phyloP scores from a whole-genome alignment of 129 eudicot species.

The Oenanthe sinensis region DNA sequence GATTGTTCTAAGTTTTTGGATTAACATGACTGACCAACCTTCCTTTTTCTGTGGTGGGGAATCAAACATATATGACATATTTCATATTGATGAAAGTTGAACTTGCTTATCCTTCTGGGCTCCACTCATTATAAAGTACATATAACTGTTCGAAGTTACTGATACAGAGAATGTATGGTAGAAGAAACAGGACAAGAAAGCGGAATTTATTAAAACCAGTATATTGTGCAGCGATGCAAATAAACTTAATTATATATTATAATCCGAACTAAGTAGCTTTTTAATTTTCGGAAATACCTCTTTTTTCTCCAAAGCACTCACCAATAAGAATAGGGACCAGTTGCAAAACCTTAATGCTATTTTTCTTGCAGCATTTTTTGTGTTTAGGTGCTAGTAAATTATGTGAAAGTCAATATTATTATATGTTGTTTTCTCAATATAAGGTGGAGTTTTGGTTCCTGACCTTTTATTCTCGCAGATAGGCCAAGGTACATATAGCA shows the following conservation, averaged over 20 bases:
- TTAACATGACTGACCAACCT: background rate
- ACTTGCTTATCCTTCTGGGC: background rate
- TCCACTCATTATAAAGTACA: background rate
- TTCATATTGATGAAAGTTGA: background rate
- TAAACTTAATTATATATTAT: background rate
- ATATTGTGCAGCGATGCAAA: background rate
- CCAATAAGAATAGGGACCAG: background rate
- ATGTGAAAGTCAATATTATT: background rate
- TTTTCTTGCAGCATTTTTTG: background rate
- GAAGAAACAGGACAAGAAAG: background rate
- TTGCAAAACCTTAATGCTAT: background rate
- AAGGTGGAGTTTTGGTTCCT: constrained; percentile 18
- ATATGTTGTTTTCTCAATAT: background rate
- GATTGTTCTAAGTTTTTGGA: background rate
- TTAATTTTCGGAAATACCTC: background rate
- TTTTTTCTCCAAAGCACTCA: background rate
- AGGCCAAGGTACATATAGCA: constrained; percentile 97
- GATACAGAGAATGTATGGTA: background rate
- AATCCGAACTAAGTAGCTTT: background rate
- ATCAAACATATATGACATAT: too few relatives aligned
- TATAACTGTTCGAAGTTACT: background rate
- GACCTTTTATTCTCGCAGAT: constrained; percentile 49
- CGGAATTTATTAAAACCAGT: background rate
- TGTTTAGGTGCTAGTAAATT: background rate
- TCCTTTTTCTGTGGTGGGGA: background rate